These are phyloP conservation scores for Fusarium citri DNA, from an alignment of 2,329 filamentous ascomycete species.

Conservation along the genomic window DNA sequence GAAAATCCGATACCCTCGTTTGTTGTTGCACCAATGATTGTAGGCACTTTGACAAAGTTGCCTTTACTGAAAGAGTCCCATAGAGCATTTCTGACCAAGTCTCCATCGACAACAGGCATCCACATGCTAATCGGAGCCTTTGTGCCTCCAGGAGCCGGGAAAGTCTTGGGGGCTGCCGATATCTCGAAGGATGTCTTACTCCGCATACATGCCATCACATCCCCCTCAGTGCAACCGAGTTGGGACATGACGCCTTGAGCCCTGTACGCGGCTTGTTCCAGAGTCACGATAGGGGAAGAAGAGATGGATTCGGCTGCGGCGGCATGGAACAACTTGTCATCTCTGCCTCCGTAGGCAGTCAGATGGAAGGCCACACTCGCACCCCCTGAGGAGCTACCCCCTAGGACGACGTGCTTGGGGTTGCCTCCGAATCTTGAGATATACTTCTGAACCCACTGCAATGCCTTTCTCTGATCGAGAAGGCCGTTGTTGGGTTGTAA, in stretches of 20 bases:
- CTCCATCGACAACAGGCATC: slow-evolving; percentile 65
- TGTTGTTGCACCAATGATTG: slow-evolving; percentile 58
- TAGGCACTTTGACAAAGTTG: slow-evolving; percentile 64
- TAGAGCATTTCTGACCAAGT: slow-evolving; percentile 61
- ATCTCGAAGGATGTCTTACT: slow-evolving; percentile 55
- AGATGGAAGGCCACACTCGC: slow-evolving; percentile 73
- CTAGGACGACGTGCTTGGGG: slow-evolving; percentile 73
- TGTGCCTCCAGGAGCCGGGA: slow-evolving; percentile 46
- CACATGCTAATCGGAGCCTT: slow-evolving; percentile 62
- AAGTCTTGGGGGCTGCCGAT: slow-evolving; percentile 55
- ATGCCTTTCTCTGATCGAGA: slow-evolving; percentile 74
- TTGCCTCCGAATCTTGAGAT: slow-evolving; percentile 76
- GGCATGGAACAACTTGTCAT: slow-evolving; percentile 63
- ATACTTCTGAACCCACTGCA: slow-evolving; percentile 76
- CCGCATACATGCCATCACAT: slow-evolving; percentile 61
- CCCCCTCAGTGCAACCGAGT: slow-evolving; percentile 54
- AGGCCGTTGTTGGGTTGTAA: slow-evolving; percentile 76
- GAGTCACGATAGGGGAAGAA: slow-evolving; percentile 60
- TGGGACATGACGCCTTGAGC: slow-evolving; percentile 60
- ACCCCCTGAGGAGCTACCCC: slow-evolving; percentile 75
- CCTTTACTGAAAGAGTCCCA: slow-evolving; percentile 62
- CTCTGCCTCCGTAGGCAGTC: slow-evolving; percentile 62
- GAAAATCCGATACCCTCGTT: slow-evolving; percentile 54
- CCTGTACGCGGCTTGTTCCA: slow-evolving; percentile 62
- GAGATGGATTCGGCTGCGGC: slow-evolving; percentile 64